These are phyloP conservation scores for Penicillium bialowiezense DNA, from an alignment of 495 filamentous ascomycete species.

Conservation along the genomic window DNA sequence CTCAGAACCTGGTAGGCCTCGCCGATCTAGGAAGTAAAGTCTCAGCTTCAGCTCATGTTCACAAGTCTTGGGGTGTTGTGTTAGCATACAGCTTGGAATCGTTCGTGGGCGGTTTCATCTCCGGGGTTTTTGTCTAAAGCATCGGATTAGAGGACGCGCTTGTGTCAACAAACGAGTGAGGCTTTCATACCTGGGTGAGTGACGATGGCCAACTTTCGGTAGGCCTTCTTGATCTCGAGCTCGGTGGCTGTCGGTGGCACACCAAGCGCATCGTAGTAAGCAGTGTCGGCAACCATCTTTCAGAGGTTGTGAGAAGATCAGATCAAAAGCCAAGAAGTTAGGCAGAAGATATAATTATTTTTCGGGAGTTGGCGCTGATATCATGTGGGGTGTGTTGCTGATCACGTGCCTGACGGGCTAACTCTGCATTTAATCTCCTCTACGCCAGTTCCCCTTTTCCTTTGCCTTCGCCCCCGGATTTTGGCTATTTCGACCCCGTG, in stretches of 20 bases:
- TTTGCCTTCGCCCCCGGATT: slow-evolving; percentile 3
- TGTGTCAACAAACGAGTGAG: not conserved
- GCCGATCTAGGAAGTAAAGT: slow-evolving; percentile 60
- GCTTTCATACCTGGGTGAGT: slow-evolving; percentile 59
- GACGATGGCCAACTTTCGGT: slow-evolving; percentile 87
- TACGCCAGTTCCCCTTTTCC: slow-evolving; percentile 8
- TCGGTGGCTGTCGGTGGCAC: slow-evolving; percentile 87
- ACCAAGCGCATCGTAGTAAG: slow-evolving; percentile 87
- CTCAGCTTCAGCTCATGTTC: slow-evolving; percentile 9
- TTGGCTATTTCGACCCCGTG: not conserved
- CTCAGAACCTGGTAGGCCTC: slow-evolving; percentile 98
- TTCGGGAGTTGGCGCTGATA: slow-evolving; percentile 7
- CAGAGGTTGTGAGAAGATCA: not conserved
- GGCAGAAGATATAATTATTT: slow-evolving; percentile 8
- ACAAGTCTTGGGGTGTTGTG: slow-evolving; percentile 1
- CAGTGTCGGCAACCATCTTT: slow-evolving; percentile 78
- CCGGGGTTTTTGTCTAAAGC: slow-evolving; percentile 91
- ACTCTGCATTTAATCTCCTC: slow-evolving; percentile 8
- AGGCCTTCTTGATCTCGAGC: slow-evolving; percentile 99
- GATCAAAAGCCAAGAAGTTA: slow-evolving; percentile 2
- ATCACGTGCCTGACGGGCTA: slow-evolving; percentile 6
- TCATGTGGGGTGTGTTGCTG: slow-evolving; percentile 6
- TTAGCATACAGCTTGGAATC: slow-evolving; percentile 74
- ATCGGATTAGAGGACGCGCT: not conserved
- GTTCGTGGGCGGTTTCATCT: slow-evolving; percentile 88